Evolutionary conservation across 176 grass and related monocot species (phyloP).

Genomic region (Aechmea fasciata): DNA sequence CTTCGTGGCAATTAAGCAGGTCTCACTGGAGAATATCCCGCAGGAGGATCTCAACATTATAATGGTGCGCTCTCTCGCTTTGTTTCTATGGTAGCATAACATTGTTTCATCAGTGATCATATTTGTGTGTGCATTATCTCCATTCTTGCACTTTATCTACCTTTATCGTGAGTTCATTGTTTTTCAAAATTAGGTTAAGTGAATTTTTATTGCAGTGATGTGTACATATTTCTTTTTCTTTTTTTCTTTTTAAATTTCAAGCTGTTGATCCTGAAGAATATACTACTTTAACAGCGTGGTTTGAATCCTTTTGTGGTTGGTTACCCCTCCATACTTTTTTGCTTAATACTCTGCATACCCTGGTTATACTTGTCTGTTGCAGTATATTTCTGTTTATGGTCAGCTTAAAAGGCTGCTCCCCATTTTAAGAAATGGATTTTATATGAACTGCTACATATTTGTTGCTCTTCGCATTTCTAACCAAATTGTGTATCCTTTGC

Average conservation of each 20-base stretch:
- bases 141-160: background rate
- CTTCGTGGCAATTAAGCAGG: conserved; percentile 99
- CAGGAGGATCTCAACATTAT: conserved; percentile 99
- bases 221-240: too few species aligned
- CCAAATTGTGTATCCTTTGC: conserved; percentile 16
- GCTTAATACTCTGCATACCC: background rate
- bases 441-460: conserved; percentile 22
- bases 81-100: background rate
- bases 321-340: background rate
- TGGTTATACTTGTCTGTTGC: background rate
- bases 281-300: too few species aligned
- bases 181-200: too few species aligned
- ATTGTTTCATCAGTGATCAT: too few species aligned
- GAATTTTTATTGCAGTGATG: too few species aligned
- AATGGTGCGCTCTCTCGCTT: conserved; percentile 42
- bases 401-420: background rate
- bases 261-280: too few species aligned
- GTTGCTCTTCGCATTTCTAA: conserved; percentile 35
- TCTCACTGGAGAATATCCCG: conserved; percentile 89
- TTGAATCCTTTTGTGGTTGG: background rate
- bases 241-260: too few species aligned
- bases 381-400: background rate
- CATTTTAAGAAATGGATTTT: conserved; percentile 1
- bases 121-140: background rate
- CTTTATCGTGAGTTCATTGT: background rate